phyloP scores from a whole-genome alignment of 75 land plant species.

The Azolla pinnata region DNA sequence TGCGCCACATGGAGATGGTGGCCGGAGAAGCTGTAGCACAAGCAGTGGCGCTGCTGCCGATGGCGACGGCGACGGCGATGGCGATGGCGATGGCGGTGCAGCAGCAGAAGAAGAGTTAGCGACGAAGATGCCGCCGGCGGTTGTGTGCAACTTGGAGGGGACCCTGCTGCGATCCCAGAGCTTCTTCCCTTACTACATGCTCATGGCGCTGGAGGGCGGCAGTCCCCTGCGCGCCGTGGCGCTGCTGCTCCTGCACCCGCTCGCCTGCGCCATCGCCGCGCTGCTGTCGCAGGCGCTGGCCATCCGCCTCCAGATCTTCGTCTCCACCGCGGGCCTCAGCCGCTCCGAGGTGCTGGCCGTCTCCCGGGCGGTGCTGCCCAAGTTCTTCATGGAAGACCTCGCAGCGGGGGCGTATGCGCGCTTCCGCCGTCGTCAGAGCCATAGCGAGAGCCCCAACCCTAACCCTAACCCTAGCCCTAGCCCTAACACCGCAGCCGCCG shows the following conservation, averaged over 20 bases:
- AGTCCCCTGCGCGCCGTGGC: constrained; percentile 45
- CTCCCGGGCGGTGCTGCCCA: constrained; percentile 70
- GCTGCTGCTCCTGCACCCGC: constrained; percentile 48
- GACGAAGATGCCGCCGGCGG: no score
- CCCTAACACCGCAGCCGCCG: constrained; percentile 59
- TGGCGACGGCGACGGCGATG: no score
- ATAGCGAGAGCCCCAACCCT: no score
- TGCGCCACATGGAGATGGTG: no score
- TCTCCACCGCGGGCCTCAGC: constrained; percentile 66
- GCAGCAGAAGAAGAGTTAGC: no score
- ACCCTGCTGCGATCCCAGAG: constrained; percentile 60
- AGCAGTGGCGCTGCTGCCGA: no score
- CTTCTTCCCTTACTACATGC: constrained; percentile 88
- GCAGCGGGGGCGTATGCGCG: constrained; percentile 58
- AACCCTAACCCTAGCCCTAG: no score
- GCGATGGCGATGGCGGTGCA: no score
- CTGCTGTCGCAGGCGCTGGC: constrained; percentile 56
- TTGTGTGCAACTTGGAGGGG: constrained; percentile 76
- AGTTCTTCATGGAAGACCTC: constrained; percentile 81
- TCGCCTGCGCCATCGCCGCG: constrained; percentile 41
- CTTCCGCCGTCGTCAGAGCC: no score
- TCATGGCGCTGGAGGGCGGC: constrained; percentile 82
- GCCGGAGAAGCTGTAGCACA: no score
- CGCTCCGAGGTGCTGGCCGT: constrained; percentile 57
- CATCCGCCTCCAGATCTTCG: constrained; percentile 44